These are phyloP conservation scores for Dryadomyces sulphureus DNA, from an alignment of 2,329 filamentous ascomycete genomes.

Conservation along the genomic window DNA sequence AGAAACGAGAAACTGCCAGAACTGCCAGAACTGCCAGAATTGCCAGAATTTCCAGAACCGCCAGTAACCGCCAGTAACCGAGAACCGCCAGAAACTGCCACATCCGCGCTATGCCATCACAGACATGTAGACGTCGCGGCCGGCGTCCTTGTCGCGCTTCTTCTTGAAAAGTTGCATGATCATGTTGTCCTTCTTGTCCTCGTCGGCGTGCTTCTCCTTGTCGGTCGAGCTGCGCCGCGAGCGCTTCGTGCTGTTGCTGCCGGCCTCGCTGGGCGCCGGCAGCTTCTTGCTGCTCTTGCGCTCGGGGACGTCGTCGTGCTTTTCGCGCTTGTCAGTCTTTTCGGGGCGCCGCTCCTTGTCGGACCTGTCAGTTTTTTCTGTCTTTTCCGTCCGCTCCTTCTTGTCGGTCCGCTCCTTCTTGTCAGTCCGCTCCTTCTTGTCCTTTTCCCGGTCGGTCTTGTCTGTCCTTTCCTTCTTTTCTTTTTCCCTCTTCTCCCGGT, in stretches of 20 bases:
- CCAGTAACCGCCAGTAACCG: no score
- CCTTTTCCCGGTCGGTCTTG: slow-evolving; percentile 4
- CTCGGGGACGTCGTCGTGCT: background rate
- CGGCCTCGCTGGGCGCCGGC: slow-evolving; percentile 13
- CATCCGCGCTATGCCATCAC: background rate
- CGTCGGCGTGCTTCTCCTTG: background rate
- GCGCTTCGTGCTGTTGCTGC: background rate
- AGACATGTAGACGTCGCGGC: background rate
- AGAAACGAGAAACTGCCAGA: background rate
- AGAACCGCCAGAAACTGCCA: background rate
- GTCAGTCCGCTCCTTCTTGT: slow-evolving; percentile 1
- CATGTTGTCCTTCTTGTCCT: slow-evolving; percentile 32
- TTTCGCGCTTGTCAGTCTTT: background rate
- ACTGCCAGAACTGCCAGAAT: background rate
- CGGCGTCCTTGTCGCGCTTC: slow-evolving; percentile 32
- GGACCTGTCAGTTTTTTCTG: background rate
- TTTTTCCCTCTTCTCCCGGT: slow-evolving; percentile 7
- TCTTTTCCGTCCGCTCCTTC: background rate
- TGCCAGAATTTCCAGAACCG: background rate
- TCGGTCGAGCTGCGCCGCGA: background rate
- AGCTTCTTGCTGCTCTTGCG: background rate
- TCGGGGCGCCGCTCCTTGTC: background rate
- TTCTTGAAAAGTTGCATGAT: slow-evolving; percentile 43
- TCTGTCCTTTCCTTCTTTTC: slow-evolving; percentile 9
- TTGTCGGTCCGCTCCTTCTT: background rate